Conservation (phyloP, 1,284 basidiomycete species). For the Apiotrichum montevideense region DNA sequence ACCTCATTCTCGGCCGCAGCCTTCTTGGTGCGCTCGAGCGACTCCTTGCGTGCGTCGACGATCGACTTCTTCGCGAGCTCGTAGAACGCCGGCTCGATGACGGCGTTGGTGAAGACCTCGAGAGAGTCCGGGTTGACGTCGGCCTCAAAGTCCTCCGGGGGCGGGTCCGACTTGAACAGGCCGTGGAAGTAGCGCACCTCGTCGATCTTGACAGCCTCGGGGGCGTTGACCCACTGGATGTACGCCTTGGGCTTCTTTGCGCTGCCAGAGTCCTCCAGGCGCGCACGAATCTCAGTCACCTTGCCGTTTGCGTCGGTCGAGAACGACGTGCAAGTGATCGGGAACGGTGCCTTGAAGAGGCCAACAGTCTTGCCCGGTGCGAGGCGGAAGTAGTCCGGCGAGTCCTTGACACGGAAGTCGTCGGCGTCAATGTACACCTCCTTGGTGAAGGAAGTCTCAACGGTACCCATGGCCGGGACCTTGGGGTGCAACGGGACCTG, state of each 20-base stretch:
- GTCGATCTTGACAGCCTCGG: slow-evolving; percentile 68
- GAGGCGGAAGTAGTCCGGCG: slow-evolving; percentile 94
- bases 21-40: slow-evolving; percentile 56
- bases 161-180: slow-evolving; percentile 91
- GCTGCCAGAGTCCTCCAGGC: slow-evolving; percentile 59
- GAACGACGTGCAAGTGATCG: slow-evolving; percentile 89
- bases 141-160: slow-evolving; percentile 71
- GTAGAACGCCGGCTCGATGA: slow-evolving; percentile 90
- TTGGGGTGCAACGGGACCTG: slow-evolving; percentile 95
- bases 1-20: slow-evolving; percentile 48
- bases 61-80: slow-evolving; percentile 66
- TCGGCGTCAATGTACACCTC: slow-evolving; percentile 89
- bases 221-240: slow-evolving; percentile 96
- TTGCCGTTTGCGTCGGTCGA: slow-evolving; percentile 66
- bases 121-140: slow-evolving; percentile 80
- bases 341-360: slow-evolving; percentile 88
- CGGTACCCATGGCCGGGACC: slow-evolving; percentile 76
- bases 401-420: slow-evolving; percentile 88
- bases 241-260: slow-evolving; percentile 86
- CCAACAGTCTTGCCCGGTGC: slow-evolving; percentile 97
- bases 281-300: slow-evolving; percentile 72
- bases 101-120: slow-evolving; percentile 68
- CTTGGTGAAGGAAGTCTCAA: slow-evolving; percentile 78
- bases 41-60: slow-evolving; percentile 61
- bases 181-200: slow-evolving; percentile 90